phyloP scores from a whole-genome alignment of 2,329 filamentous ascomycete genomes.

The Claviceps arundinis region DNA sequence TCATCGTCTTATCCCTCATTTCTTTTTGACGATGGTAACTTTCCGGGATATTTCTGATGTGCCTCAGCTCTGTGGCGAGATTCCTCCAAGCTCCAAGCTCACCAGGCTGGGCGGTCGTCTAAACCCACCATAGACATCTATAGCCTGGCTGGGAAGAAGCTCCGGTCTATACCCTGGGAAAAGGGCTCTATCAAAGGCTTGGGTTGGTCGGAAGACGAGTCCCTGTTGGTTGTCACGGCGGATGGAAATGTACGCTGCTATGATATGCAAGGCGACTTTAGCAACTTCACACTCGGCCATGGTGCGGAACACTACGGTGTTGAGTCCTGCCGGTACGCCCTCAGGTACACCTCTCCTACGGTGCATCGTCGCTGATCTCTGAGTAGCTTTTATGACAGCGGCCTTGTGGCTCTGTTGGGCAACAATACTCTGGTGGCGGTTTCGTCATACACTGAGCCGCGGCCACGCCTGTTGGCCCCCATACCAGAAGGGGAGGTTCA shows the following conservation, averaged over 20 bases:
- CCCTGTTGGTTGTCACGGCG: constrained; percentile 72
- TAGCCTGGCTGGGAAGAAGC: constrained; percentile 78
- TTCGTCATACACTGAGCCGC: constrained; percentile 79
- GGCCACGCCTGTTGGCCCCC: constrained; percentile 67
- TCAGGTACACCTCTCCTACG: no score
- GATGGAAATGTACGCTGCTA: constrained; percentile 88
- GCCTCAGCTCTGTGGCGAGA: constrained; percentile 73
- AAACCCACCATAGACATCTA: constrained; percentile 90
- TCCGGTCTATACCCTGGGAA: constrained; percentile 82
- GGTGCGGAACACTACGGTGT: constrained; percentile 83
- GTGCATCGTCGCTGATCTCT: neutral
- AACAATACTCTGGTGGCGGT: constrained; percentile 83
- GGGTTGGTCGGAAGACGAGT: constrained; percentile 94
- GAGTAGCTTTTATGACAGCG: constrained; percentile 63
- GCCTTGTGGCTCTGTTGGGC: constrained; percentile 82
- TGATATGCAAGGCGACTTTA: constrained; percentile 88
- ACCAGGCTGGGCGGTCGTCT: constrained; percentile 54
- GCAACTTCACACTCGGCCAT: constrained; percentile 82
- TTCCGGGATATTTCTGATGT: neutral
- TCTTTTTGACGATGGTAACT: neutral
- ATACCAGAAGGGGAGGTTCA: constrained; percentile 68
- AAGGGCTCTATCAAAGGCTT: constrained; percentile 76
- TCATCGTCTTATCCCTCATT: neutral
- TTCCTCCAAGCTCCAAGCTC: constrained; percentile 69
- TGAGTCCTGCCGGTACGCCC: constrained; percentile 52